These are phyloP conservation scores for Suillus tomentosus DNA, from an alignment of 768 basidiomycete genomes.

Conservation along the genomic window DNA sequence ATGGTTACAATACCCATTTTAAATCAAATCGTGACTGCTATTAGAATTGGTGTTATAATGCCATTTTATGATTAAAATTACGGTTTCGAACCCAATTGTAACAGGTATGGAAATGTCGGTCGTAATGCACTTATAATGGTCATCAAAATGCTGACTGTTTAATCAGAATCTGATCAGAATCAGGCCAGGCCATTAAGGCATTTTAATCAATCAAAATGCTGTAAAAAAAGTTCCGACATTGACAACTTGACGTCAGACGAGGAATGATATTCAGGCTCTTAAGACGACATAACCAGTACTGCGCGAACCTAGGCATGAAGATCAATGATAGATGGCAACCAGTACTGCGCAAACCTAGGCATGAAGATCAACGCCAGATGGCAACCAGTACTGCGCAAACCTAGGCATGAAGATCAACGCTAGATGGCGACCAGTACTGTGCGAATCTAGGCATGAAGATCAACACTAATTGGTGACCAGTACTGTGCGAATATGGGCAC, in stretches of 20 bases:
- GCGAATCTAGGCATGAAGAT: neutral
- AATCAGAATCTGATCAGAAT: neutral
- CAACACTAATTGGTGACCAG: neutral
- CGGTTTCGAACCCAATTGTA: neutral
- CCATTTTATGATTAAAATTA: neutral
- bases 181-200: neutral
- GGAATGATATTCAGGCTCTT: too few relatives aligned
- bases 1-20: constrained; percentile 1
- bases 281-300: too few relatives aligned
- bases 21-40: neutral
- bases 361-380: too few relatives aligned
- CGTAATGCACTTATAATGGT: neutral
- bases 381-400: too few relatives aligned
- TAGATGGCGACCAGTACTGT: neutral
- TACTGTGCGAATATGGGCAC: neutral
- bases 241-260: too few relatives aligned
- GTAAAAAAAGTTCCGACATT: too few relatives aligned
- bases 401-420: too few relatives aligned
- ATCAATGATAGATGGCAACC: too few relatives aligned
- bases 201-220: neutral
- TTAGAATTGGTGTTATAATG: neutral
- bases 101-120: neutral
- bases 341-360: too few relatives aligned
- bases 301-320: too few relatives aligned
- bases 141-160: constrained; percentile 5